Conservation (phyloP, 2,329 filamentous ascomycete species). For the Blastomyces gilchristii region DNA sequence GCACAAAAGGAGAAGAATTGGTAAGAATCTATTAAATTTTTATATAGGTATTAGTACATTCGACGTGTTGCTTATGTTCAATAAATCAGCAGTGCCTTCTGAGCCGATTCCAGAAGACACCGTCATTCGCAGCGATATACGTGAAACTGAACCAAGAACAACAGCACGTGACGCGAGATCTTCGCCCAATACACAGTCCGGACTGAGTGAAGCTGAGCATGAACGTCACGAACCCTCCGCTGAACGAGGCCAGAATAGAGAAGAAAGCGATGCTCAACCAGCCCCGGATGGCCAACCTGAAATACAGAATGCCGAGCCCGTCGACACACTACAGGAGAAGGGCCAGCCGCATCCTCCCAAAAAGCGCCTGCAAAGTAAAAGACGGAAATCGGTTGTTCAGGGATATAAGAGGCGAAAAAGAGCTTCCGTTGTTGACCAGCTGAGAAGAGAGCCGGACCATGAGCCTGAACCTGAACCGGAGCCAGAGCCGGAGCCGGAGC, state of each 20-base stretch:
- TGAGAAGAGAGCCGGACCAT: background rate
- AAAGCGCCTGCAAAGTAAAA: constrained; percentile 5
- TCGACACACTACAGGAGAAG: background rate
- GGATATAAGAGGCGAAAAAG: constrained; percentile 9
- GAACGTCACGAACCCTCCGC: background rate
- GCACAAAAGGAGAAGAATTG: constrained; percentile 15
- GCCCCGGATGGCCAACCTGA: background rate
- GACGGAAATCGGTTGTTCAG: constrained; percentile 14
- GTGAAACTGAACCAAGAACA: background rate
- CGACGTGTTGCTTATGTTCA: background rate
- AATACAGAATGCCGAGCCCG: background rate
- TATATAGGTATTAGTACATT: background rate
- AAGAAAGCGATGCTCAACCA: background rate
- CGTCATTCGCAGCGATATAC: background rate
- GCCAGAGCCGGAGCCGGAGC: background rate
- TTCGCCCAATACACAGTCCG: background rate
- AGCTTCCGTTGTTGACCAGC: background rate
- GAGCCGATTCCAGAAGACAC: constrained; percentile 14
- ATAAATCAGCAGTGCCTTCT: constrained; percentile 4
- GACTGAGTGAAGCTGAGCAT: background rate
- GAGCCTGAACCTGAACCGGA: constrained; percentile 8
- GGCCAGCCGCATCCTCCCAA: background rate
- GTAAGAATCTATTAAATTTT: constrained; percentile 9
- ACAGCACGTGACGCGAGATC: background rate
- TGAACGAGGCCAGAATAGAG: background rate